Evolutionary conservation across 352 stramenopile genomes (phyloP).

Genomic region (Phytophthora multivora): DNA sequence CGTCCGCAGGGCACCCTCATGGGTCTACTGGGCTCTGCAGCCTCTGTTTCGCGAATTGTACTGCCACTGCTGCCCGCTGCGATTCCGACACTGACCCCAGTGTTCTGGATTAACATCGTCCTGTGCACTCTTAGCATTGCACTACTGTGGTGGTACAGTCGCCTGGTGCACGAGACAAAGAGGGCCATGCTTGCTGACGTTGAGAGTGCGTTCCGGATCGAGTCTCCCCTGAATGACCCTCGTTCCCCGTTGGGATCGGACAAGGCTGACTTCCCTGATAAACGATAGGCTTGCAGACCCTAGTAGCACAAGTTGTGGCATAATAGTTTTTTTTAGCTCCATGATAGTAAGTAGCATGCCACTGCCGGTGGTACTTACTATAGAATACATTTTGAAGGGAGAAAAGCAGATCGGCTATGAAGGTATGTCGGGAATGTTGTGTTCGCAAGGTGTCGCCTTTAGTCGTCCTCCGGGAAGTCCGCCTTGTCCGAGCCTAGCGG

Average conservation of each 20-base stretch:
- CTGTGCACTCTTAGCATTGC: slow-evolving; percentile 59
- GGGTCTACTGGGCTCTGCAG: slow-evolving; percentile 67
- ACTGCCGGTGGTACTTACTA: too few species aligned
- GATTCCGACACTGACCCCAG: slow-evolving; percentile 58
- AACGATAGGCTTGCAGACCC: slow-evolving; percentile 5
- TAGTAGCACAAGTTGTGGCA: background rate
- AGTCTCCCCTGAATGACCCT: slow-evolving; percentile 30
- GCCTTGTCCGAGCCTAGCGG: too few species aligned
- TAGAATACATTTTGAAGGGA: too few species aligned
- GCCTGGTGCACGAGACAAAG: slow-evolving; percentile 53
- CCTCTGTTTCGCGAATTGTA: slow-evolving; percentile 72
- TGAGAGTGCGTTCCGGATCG: slow-evolving; percentile 35
- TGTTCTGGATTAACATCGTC: slow-evolving; percentile 79
- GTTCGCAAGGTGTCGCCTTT: too few species aligned
- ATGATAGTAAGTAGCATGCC: too few species aligned
- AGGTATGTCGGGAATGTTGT: too few species aligned
- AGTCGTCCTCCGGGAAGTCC: too few species aligned
- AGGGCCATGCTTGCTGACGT: slow-evolving; percentile 43
- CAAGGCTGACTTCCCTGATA: slow-evolving; percentile 32
- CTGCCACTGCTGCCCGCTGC: slow-evolving; percentile 65
- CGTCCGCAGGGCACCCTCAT: slow-evolving; percentile 78
- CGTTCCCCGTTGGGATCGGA: slow-evolving; percentile 50
- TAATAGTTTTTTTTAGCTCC: slow-evolving; percentile 1
- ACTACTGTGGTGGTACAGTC: slow-evolving; percentile 63
- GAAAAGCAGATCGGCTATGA: too few species aligned